Conservation (phyloP, 306 rosid species). For the Senna siamea region DNA sequence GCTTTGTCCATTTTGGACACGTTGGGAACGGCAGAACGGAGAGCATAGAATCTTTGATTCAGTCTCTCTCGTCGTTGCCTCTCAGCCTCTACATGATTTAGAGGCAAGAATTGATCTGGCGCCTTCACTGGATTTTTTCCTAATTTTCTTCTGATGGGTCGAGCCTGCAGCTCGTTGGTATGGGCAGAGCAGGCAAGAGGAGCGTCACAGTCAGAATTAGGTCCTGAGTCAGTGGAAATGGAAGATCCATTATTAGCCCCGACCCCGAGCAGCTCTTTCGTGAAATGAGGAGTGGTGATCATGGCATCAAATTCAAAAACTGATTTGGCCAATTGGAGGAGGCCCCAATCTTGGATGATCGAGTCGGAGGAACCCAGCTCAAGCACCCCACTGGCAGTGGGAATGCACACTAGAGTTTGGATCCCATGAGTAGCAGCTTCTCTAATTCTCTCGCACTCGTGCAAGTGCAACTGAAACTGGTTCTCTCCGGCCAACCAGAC, state of each 20-base stretch:
- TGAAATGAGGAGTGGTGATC: too few species aligned
- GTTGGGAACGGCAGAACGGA: constrained; percentile 68
- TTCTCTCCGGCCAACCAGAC: constrained; percentile 48
- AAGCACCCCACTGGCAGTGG: constrained; percentile 45
- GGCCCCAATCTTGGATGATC: constrained; percentile 40
- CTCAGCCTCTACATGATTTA: constrained; percentile 70
- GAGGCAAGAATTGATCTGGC: constrained; percentile 13
- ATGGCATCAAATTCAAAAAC: too few species aligned
- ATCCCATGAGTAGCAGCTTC: constrained; percentile 50
- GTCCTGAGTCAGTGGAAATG: background rate
- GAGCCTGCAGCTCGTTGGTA: background rate
- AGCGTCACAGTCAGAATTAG: constrained; percentile 35
- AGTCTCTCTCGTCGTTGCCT: constrained; percentile 60
- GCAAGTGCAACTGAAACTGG: background rate
- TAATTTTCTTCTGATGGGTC: constrained; percentile 18
- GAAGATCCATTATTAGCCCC: constrained; percentile 24
- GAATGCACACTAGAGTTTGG: constrained; percentile 49
- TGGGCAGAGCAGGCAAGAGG: background rate
- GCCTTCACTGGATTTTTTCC: background rate
- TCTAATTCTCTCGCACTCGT: constrained; percentile 51
- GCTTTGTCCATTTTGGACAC: constrained; percentile 83
- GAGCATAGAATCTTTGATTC: constrained; percentile 68
- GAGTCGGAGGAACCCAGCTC: constrained; percentile 51
- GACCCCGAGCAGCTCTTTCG: too few species aligned
- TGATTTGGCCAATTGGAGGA: constrained; percentile 40